Base-by-base conservation (phyloP, 2,329 filamentous ascomycete genomes). In the Pseudopyricularia cyperi region DNA sequence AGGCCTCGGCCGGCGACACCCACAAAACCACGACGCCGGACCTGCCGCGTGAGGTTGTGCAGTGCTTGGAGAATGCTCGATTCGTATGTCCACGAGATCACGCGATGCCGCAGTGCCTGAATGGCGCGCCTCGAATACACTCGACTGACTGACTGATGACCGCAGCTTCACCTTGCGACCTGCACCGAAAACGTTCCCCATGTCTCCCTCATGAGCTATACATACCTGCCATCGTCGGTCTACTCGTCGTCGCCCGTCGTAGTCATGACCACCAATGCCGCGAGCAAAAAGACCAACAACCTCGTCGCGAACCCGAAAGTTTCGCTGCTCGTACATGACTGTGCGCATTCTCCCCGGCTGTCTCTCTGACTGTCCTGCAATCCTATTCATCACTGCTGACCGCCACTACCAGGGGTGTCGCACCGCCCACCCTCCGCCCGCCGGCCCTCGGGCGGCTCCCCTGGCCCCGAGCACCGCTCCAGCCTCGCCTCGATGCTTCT, bases 141-240 rank as follows among this genome's bases (percentile, higher is more conserved):
- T 11, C 28, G 30, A 48, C 3, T 14, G 24, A 8, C 47, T 32
- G 17, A 48, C 33, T 35, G 28, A 26, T 30, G 6, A 22, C 12
- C 33, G 9, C 62, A 95, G 89, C 88, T 98, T 59, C 93, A 98
- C 68, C 85, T 98, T 51, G 90, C 93, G 60, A 98, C 93, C 53
- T 94, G 87, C 67, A 82, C 82, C 60, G 76, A 85, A 59, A 85
- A 93, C 62, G 75, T 82, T 57, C 93, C 93, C 9, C 89, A 97
- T 66, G 88, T 97, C 58, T 94, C 89, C 35, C 81, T 98, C 57
- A 98, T 98, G 93, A 96, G 95, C 74, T 97, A 97, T 73, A 97
- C 93, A 63, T 97, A 96, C 70, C 85, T 98, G 22, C 85, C 89
- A 37, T 82, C 77, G 6, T 87, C 86, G 15, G 83, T 82, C 37